Conservation (phyloP, 176 grass and related monocot species). For the Bromus sterilis region DNA sequence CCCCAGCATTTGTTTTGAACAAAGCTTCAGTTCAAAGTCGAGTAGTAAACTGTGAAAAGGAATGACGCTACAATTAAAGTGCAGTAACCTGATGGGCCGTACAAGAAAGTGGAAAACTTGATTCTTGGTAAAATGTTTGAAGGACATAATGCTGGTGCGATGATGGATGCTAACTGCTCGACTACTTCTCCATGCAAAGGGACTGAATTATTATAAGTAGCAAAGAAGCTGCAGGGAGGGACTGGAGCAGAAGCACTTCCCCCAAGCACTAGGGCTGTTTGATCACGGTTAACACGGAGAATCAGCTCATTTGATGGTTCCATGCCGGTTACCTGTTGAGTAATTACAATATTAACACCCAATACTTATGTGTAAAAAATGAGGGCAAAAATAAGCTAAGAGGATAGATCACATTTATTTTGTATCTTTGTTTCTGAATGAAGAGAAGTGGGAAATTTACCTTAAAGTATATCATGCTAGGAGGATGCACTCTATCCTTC, state of each 20-base stretch:
- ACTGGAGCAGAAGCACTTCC: constrained; percentile 64
- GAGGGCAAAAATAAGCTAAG: neutral
- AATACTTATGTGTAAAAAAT: neutral
- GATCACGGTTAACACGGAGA: constrained; percentile 61
- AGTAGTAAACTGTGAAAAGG: neutral
- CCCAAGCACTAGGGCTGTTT: constrained; percentile 87
- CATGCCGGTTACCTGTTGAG: constrained; percentile 67
- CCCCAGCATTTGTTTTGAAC: neutral
- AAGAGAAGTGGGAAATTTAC: constrained; percentile 29
- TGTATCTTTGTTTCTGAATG: neutral
- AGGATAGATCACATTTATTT: neutral
- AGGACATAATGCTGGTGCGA: constrained; percentile 77
- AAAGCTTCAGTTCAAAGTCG: neutral
- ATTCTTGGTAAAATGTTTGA: constrained; percentile 77
- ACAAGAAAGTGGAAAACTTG: constrained; percentile 74
- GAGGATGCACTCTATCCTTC: constrained; percentile 18
- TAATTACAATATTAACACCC: constrained; percentile 16
- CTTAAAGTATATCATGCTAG: constrained; percentile 64
- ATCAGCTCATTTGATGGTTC: constrained; percentile 68
- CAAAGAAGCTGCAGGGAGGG: constrained; percentile 61
- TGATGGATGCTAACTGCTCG: constrained; percentile 68
- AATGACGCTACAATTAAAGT: neutral
- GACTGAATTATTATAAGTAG: constrained; percentile 34
- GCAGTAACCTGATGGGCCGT: constrained; percentile 64
- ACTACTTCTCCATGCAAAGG: constrained; percentile 73